These are phyloP conservation scores for Homolaphlyctis polyrhiza DNA, from an alignment of 371 early-diverging fungal species.

Conservation along the genomic window DNA sequence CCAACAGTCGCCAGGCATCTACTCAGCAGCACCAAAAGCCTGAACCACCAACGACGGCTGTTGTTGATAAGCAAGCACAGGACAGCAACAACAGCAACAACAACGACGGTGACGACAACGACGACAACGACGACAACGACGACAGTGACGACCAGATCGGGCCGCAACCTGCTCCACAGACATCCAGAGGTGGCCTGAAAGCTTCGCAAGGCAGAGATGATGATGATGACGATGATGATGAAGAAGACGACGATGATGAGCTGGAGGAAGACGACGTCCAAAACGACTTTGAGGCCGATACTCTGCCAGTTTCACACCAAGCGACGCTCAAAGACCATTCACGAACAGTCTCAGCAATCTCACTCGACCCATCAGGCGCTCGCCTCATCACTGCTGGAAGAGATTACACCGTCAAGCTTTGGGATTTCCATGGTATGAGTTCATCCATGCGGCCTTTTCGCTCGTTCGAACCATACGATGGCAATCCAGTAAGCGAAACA, in stretches of 20 bases:
- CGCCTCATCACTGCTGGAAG: slow-evolving; percentile 77
- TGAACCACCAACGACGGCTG: too few relatives aligned
- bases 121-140: slow-evolving; percentile 19
- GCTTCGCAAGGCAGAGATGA: too few relatives aligned
- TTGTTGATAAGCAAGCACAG: slow-evolving; percentile 3
- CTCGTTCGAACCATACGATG: slow-evolving; percentile 73
- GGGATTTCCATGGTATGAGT: slow-evolving; percentile 93
- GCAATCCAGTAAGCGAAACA: slow-evolving; percentile 56
- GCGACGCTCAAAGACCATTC: slow-evolving; percentile 61
- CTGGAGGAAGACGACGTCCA: neutral
- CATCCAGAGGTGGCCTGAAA: too few relatives aligned
- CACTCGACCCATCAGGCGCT: slow-evolving; percentile 79
- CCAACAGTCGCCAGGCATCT: slow-evolving; percentile 9
- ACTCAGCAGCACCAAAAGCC: too few relatives aligned
- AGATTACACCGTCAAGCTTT: slow-evolving; percentile 76
- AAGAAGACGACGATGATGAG: too few relatives aligned
- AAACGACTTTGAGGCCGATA: slow-evolving; percentile 17
- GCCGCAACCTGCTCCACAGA: neutral
- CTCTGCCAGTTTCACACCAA: slow-evolving; percentile 63
- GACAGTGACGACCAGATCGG: neutral
- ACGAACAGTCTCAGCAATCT: slow-evolving; percentile 70
- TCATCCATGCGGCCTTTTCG: slow-evolving; percentile 68
- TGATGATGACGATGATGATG: too few relatives aligned
- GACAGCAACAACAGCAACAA: slow-evolving; percentile 12
- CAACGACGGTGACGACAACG: slow-evolving; percentile 26